These are phyloP conservation scores for Porcisia hertigi DNA, from an alignment of 208 protist genomes.

Conservation along the genomic window DNA sequence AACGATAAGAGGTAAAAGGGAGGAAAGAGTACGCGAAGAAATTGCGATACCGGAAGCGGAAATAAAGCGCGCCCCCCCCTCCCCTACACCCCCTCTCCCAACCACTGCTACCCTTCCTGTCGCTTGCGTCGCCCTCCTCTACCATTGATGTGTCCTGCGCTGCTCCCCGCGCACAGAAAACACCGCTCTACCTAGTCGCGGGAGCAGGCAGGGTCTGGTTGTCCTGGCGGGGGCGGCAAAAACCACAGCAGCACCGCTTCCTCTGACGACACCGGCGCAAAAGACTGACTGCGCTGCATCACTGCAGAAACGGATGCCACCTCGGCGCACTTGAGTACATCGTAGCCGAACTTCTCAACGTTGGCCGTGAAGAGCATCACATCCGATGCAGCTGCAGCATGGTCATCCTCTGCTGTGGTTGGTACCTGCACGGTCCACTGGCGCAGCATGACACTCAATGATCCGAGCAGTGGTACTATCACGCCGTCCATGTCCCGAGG, in stretches of 20 bases:
- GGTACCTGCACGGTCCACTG: conserved; percentile 52
- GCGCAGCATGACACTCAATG: conserved; percentile 61
- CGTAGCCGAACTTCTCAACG: conserved; percentile 90
- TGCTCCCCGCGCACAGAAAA: background rate
- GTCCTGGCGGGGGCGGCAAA: conserved; percentile 26
- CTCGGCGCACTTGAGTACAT: conserved; percentile 74
- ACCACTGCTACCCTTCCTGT: background rate
- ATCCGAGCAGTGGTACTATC: conserved; percentile 74
- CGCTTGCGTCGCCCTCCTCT: background rate
- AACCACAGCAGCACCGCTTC: conserved; percentile 78
- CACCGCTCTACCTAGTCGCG: conserved; percentile 11
- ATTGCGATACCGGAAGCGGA: background rate
- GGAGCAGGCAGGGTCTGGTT: background rate
- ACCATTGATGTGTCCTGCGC: background rate
- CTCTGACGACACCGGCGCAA: conserved; percentile 53
- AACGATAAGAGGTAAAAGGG: background rate
- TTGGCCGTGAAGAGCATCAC: conserved; percentile 90
- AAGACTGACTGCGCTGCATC: conserved; percentile 29
- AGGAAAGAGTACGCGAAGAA: background rate
- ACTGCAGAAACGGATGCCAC: conserved; percentile 37
- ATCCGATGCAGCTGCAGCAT: conserved; percentile 52
- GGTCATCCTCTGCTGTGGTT: conserved; percentile 30
- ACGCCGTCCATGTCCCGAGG: conserved; percentile 62
- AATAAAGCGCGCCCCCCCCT: background rate
- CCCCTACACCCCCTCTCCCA: too few relatives aligned